A percentile compares a stretch with the other conserved stretches of the same genome.
Conservation (phyloP, 345 rosid genomes). For the Kernera saxatilis region DNA sequence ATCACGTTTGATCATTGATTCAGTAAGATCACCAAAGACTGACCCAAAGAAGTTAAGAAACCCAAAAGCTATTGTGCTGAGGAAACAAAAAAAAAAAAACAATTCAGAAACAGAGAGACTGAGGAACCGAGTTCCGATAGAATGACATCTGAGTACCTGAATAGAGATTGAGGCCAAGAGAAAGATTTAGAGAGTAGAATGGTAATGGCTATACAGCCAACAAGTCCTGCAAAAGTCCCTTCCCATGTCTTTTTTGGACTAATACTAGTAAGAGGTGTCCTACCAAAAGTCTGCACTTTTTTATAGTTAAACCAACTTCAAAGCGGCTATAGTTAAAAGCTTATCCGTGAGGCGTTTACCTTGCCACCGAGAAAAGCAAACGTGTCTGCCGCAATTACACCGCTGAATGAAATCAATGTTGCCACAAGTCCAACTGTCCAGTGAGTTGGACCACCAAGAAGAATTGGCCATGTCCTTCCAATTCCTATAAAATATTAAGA, state of each 20-base stretch:
- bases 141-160: constrained; percentile 49
- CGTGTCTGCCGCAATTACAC: constrained; percentile 87
- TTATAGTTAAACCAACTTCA: neutral
- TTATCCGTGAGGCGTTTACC: constrained; percentile 34
- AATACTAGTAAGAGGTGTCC: constrained; percentile 67
- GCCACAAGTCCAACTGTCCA: constrained; percentile 98
- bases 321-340: neutral
- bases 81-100: neutral
- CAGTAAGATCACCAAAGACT: constrained; percentile 88
- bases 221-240: constrained; percentile 74
- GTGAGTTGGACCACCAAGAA: constrained; percentile 86
- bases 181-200: constrained; percentile 52
- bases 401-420: constrained; percentile 68
- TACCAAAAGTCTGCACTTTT: constrained; percentile 69
- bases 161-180: constrained; percentile 70
- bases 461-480: constrained; percentile 68
- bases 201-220: constrained; percentile 72
- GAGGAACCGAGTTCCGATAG: neutral
- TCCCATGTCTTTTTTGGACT: constrained; percentile 99
- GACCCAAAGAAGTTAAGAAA: constrained; percentile 84
- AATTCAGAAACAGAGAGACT: neutral
- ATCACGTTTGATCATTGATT: constrained; percentile 95
- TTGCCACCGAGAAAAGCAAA: constrained; percentile 91
- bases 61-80: constrained; percentile 82
- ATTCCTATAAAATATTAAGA: constrained; percentile 34